Conservation (phyloP, 2,329 filamentous ascomycete species). For the Aspergillus pseudoviridinutans region DNA sequence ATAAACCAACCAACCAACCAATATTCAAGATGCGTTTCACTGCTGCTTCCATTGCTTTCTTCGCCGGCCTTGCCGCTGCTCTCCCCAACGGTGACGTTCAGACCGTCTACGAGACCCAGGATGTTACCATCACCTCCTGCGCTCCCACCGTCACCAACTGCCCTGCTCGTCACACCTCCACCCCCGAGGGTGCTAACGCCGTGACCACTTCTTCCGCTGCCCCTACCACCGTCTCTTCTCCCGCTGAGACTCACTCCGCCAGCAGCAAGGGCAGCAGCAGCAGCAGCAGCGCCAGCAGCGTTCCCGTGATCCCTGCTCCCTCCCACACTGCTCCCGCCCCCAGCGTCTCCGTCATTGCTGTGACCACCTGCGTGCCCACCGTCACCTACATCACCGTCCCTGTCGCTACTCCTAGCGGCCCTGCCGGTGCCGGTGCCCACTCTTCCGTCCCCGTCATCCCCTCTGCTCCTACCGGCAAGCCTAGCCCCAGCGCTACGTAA, state of each 20-base stretch:
- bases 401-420: slow-evolving; percentile 4
- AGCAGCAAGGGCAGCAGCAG: too few species aligned
- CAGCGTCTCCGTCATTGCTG: slow-evolving; percentile 24
- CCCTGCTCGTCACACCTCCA: slow-evolving; percentile 28
- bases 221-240: not conserved
- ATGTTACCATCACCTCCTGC: slow-evolving; percentile 62
- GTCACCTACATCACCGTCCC: slow-evolving; percentile 27
- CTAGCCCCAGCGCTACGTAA: slow-evolving; percentile 15
- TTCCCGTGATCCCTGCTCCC: slow-evolving; percentile 9
- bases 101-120: slow-evolving; percentile 56
- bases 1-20: slow-evolving; percentile 4
- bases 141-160: slow-evolving; percentile 60
- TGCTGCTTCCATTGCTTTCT: slow-evolving; percentile 37
- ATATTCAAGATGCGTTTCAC: slow-evolving; percentile 45
- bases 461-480: slow-evolving; percentile 8
- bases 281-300: slow-evolving; percentile 11
- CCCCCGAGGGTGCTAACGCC: slow-evolving; percentile 20
- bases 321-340: slow-evolving; percentile 10
- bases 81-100: slow-evolving; percentile 30
- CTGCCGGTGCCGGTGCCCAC: slow-evolving; percentile 9
- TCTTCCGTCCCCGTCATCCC: slow-evolving; percentile 18
- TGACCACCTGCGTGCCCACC: slow-evolving; percentile 31
- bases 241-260: too few species aligned
- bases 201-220: slow-evolving; percentile 10
- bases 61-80: slow-evolving; percentile 39